A percentile compares a stretch with the other conserved stretches of the same genome.
Evolutionary conservation across 108 stramenopile species (phyloP).

Genomic region (Cyclostephanos tholiformis): DNA sequence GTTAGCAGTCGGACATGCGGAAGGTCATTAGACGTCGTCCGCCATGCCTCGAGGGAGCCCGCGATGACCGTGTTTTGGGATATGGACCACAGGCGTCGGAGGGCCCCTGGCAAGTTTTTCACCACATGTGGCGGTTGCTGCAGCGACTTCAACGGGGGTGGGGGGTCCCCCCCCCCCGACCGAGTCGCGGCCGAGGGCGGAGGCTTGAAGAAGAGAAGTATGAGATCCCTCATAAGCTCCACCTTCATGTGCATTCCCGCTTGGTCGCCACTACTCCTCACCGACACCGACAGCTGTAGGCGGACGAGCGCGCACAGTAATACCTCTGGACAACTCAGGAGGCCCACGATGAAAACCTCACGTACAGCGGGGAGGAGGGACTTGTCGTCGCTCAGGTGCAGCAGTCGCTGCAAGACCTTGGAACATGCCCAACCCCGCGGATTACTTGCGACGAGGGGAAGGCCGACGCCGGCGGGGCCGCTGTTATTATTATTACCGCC

Average conservation of each 20-base stretch:
- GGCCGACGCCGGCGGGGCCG: conserved; percentile 1
- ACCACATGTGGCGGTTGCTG: conserved; percentile 57
- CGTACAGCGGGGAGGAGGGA: conserved; percentile 68
- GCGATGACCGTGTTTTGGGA: conserved; percentile 85
- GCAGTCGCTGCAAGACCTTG: conserved; percentile 69
- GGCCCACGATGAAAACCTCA: conserved; percentile 75
- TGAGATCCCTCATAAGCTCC: conserved; percentile 91
- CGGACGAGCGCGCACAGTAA: conserved; percentile 79
- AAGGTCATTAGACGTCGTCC: conserved; percentile 63
- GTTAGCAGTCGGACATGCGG: conserved; percentile 65
- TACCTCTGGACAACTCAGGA: conserved; percentile 77
- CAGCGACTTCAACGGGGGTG: no score
- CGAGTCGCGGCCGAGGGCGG: background rate
- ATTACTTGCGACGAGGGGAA: conserved; percentile 48
- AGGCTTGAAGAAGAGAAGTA: conserved; percentile 92
- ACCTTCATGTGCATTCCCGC: conserved; percentile 78
- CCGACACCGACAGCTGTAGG: conserved; percentile 49
- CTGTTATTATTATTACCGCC: no score
- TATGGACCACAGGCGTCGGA: conserved; percentile 85
- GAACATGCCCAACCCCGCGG: conserved; percentile 76
- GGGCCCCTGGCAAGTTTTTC: conserved; percentile 77
- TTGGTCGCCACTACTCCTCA: conserved; percentile 31
- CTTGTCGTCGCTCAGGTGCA: conserved; percentile 78
- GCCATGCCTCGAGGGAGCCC: conserved; percentile 89
- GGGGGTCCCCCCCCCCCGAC: no score